Conservation (phyloP, 768 basidiomycete species). For the Hirschioporus abietinus region DNA sequence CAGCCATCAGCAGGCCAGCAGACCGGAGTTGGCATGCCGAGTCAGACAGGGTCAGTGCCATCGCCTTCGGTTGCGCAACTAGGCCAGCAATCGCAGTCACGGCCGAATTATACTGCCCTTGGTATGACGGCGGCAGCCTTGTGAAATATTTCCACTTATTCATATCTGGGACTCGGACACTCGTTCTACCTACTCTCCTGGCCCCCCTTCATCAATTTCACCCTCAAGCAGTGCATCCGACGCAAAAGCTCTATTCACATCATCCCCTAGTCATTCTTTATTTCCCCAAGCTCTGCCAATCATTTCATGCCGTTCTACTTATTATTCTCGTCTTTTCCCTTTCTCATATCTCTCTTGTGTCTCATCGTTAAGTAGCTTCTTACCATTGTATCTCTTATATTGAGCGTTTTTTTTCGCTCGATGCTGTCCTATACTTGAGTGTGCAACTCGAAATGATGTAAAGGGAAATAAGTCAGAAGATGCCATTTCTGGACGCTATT, state of each 20-base stretch:
- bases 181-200: background rate
- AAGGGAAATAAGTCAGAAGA: background rate
- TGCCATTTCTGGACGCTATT: background rate
- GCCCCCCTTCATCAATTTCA: background rate
- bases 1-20: conserved; percentile 4
- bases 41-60: background rate
- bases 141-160: background rate
- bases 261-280: background rate
- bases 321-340: background rate
- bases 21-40: background rate
- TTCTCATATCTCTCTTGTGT: background rate
- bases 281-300: background rate
- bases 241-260: background rate
- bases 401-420: background rate
- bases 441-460: background rate
- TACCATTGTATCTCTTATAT: background rate
- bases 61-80: background rate
- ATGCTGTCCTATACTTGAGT: background rate
- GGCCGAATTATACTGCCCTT: background rate
- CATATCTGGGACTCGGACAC: background rate
- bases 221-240: background rate
- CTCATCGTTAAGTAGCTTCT: background rate
- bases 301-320: background rate
- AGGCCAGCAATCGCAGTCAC: background rate
- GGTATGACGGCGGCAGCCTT: background rate